These are phyloP conservation scores for Colletotrichum camelliae DNA, from an alignment of 2,329 filamentous ascomycete species.

Conservation along the genomic window DNA sequence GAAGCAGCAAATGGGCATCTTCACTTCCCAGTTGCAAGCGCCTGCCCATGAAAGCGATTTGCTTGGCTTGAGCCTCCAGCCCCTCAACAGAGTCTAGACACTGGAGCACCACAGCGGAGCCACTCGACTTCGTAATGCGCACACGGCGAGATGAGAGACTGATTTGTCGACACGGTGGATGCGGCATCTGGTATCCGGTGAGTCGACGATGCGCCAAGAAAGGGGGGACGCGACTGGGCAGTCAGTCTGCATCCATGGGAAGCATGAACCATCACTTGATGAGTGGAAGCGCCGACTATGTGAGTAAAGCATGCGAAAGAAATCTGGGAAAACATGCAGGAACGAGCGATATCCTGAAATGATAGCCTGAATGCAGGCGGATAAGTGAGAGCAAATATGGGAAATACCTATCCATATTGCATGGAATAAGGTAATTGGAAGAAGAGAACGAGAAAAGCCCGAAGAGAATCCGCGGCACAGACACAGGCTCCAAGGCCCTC, in stretches of 20 bases:
- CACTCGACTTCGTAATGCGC: conserved; percentile 10
- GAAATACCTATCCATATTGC: background rate
- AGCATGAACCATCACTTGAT: conserved; percentile 9
- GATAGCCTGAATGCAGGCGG: background rate
- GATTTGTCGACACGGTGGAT: background rate
- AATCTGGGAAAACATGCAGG: background rate
- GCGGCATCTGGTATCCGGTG: conserved; percentile 13
- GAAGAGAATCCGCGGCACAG: background rate
- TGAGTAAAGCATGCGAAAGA: background rate
- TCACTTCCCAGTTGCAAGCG: conserved; percentile 18
- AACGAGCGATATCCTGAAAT: background rate
- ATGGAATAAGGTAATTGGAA: background rate
- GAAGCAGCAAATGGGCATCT: conserved; percentile 17
- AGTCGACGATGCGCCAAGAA: conserved; percentile 18
- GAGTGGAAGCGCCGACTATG: background rate
- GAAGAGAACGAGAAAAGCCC: background rate
- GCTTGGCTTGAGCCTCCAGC: conserved; percentile 11
- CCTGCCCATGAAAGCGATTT: conserved; percentile 15
- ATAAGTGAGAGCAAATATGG: background rate
- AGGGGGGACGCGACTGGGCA: background rate
- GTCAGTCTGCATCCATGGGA: background rate
- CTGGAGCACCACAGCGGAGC: background rate
- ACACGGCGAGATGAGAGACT: conserved; percentile 3
- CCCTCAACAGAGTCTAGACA: background rate
- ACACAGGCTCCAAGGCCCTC: background rate